These are phyloP conservation scores for Xylaria sp. DNA, from an alignment of 2,329 filamentous ascomycete genomes.

Conservation along the genomic window DNA sequence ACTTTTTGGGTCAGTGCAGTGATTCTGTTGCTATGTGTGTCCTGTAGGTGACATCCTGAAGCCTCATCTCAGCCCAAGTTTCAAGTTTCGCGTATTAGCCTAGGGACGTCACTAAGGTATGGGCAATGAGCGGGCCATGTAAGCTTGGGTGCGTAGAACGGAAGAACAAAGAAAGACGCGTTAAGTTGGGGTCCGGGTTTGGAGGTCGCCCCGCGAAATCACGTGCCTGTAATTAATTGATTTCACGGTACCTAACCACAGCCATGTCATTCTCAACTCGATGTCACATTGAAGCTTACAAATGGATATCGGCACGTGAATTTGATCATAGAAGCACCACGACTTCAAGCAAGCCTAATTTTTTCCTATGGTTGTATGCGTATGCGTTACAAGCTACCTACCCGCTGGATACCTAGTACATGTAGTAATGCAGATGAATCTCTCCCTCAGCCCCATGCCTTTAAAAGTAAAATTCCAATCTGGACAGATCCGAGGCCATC, in stretches of 20 bases:
- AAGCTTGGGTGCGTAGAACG: too few relatives aligned
- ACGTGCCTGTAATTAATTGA: slow-evolving; percentile 14
- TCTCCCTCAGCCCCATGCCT: slow-evolving; percentile 9
- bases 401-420: slow-evolving; percentile 1
- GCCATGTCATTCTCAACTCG: too few relatives aligned
- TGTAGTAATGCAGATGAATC: slow-evolving; percentile 13
- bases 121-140: too few relatives aligned
- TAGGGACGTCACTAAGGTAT: background rate
- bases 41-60: slow-evolving; percentile 6
- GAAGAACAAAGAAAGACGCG: slow-evolving; percentile 26
- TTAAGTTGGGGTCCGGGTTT: slow-evolving; percentile 1
- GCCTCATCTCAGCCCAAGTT: background rate
- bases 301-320: too few relatives aligned
- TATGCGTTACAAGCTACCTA: slow-evolving; percentile 18
- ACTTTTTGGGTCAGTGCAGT: background rate
- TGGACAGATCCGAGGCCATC: slow-evolving; percentile 26
- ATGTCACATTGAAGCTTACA: too few relatives aligned
- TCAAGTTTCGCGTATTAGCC: background rate
- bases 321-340: too few relatives aligned
- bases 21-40: background rate
- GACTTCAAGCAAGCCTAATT: background rate
- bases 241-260: too few relatives aligned
- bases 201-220: slow-evolving; percentile 27
- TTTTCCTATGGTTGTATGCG: background rate
- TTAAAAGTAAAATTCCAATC: slow-evolving; percentile 19